Evolutionary conservation across 2,329 filamentous ascomycete species (phyloP).

Genomic region (Cladosporium sp.): DNA sequence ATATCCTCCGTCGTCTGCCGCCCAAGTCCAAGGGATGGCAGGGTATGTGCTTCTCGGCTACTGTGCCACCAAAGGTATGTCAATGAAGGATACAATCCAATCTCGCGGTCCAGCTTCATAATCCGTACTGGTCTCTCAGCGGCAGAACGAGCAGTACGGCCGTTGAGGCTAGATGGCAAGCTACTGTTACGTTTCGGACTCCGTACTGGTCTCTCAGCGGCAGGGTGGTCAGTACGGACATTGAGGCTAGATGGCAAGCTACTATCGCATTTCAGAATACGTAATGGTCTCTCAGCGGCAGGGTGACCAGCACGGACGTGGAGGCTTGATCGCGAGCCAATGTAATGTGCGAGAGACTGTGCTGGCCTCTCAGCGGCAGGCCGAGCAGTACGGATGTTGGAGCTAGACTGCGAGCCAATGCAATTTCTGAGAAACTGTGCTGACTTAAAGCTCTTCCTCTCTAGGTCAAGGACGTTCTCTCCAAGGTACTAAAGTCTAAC

Average conservation of each 20-base stretch:
- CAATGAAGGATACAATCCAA: not conserved
- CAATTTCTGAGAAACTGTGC: not conserved
- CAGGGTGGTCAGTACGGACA: too few relatives aligned
- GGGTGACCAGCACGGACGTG: too few relatives aligned
- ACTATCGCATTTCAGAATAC: too few relatives aligned
- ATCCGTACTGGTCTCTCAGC: not conserved
- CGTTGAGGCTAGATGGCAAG: not conserved
- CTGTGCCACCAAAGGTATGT: slow-evolving; percentile 42
- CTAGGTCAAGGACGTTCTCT: slow-evolving; percentile 46
- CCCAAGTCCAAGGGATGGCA: slow-evolving; percentile 53
- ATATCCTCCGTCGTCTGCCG: slow-evolving; percentile 55
- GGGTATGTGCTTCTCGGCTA: slow-evolving; percentile 54
- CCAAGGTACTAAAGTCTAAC: slow-evolving; percentile 46
- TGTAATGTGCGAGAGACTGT: too few relatives aligned
- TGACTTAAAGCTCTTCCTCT: not conserved
- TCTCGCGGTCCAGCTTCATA: not conserved
- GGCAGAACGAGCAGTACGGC: not conserved
- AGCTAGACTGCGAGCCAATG: not conserved
- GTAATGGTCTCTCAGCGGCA: too few relatives aligned
- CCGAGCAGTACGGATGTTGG: not conserved
- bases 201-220: too few relatives aligned
- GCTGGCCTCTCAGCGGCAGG: not conserved
- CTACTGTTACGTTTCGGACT: not conserved
- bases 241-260: too few relatives aligned
- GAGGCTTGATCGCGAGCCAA: too few relatives aligned